Percentiles rank a stretch among this genome's conserved stretches.
Conservation (phyloP, 2,329 filamentous ascomycete genomes). For the Dactylonectria macrodidyma region DNA sequence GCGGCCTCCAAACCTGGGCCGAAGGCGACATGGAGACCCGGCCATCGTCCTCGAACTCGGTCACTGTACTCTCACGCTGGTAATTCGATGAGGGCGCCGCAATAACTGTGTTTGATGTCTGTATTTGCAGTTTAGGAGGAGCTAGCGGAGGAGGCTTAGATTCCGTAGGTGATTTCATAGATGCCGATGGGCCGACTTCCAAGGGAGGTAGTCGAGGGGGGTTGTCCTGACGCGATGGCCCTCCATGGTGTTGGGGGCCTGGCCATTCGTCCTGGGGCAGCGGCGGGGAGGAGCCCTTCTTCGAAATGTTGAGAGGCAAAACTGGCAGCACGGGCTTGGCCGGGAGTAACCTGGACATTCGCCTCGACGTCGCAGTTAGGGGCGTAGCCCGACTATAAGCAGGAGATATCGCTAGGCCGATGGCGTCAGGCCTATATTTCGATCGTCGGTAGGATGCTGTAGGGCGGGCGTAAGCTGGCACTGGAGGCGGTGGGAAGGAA, state of each 20-base stretch:
- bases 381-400: conserved; percentile 41
- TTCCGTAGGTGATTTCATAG: conserved; percentile 33
- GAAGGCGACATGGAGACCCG: conserved; percentile 53
- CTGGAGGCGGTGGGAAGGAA: conserved; percentile 37
- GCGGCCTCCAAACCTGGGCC: conserved; percentile 67
- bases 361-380: conserved; percentile 48
- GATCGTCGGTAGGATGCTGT: conserved; percentile 45
- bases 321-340: conserved; percentile 60
- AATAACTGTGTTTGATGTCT: conserved; percentile 30
- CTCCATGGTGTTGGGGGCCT: conserved; percentile 31
- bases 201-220: conserved; percentile 32
- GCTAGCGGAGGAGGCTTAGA: conserved; percentile 38
- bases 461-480: conserved; percentile 45
- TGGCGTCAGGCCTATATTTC: conserved; percentile 55
- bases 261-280: conserved; percentile 33
- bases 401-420: conserved; percentile 63
- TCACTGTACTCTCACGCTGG: conserved; percentile 61
- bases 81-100: conserved; percentile 19
- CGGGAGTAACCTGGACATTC: conserved; percentile 61
- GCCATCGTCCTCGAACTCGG: conserved; percentile 69
- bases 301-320: conserved; percentile 35
- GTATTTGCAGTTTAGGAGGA: conserved; percentile 51
- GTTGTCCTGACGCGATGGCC: conserved; percentile 20
- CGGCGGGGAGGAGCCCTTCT: conserved; percentile 34
- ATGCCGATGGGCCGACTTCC: conserved; percentile 25